These are phyloP conservation scores for Furcasterigmium furcatum DNA, from an alignment of 2,329 filamentous ascomycete species.

Conservation along the genomic window DNA sequence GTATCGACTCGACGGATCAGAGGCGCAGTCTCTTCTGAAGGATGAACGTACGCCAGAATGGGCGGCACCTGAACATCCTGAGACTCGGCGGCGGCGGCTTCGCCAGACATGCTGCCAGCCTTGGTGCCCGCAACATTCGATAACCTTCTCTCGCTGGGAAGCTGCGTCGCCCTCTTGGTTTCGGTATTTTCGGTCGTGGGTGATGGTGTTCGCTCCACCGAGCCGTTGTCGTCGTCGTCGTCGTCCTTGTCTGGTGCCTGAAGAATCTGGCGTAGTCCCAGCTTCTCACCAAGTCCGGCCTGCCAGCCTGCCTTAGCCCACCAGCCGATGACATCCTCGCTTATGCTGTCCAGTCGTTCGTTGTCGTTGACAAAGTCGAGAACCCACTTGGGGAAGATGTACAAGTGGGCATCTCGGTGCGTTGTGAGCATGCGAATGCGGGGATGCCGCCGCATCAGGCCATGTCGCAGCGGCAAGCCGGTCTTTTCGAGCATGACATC, in stretches of 20 bases:
- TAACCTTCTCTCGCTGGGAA: neutral
- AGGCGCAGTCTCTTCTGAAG: conserved; percentile 47
- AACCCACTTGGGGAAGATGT: conserved; percentile 90
- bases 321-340: conserved; percentile 89
- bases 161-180: neutral
- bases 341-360: conserved; percentile 79
- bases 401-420: conserved; percentile 89
- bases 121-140: neutral
- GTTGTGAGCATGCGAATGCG: conserved; percentile 77
- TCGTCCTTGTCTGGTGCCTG: conserved; percentile 26
- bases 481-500: conserved; percentile 77
- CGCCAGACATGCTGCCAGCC: conserved; percentile 6
- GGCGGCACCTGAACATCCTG: conserved; percentile 52
- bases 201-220: conserved; percentile 22
- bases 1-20: conserved; percentile 88
- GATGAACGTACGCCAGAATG: conserved; percentile 80
- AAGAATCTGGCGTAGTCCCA: conserved; percentile 68
- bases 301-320: conserved; percentile 97
- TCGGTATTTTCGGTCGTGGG: conserved; percentile 13
- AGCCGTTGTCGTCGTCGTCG: conserved; percentile 33
- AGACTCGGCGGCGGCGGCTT: conserved; percentile 17
- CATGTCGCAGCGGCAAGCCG: conserved; percentile 70
- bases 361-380: conserved; percentile 79
- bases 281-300: conserved; percentile 71
- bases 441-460: conserved; percentile 71